These are phyloP conservation scores for Phanerodontia chrysosporium DNA, from an alignment of 768 basidiomycete genomes.

Conservation along the genomic window DNA sequence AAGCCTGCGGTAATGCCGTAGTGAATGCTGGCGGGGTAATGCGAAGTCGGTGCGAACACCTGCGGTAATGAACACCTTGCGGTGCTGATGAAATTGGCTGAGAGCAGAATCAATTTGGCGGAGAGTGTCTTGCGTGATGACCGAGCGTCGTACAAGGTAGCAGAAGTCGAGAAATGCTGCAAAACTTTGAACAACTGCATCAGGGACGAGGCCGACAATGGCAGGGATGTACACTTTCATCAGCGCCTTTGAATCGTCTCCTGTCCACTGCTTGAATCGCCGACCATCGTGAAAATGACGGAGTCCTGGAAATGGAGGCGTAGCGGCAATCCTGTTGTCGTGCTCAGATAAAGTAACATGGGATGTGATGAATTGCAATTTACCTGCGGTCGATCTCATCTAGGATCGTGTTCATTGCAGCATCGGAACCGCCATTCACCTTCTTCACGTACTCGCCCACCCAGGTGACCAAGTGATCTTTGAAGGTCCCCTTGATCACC, in stretches of 20 bases:
- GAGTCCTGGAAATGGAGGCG: slow-evolving; percentile 13
- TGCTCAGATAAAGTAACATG: too few relatives aligned
- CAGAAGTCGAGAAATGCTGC: slow-evolving; percentile 25
- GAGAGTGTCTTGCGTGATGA: slow-evolving; percentile 12
- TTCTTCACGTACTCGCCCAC: slow-evolving; percentile 23
- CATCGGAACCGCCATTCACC: slow-evolving; percentile 9
- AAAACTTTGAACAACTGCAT: slow-evolving; percentile 16
- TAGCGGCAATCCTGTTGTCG: slow-evolving; percentile 22
- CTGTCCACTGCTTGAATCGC: slow-evolving; percentile 20
- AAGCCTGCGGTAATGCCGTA: slow-evolving; percentile 14
- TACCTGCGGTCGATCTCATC: slow-evolving; percentile 30
- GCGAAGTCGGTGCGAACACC: slow-evolving; percentile 13
- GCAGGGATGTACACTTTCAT: slow-evolving; percentile 26
- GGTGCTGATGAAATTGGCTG: slow-evolving; percentile 27
- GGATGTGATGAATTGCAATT: neutral
- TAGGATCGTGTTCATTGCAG: slow-evolving; percentile 9
- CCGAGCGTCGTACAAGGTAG: slow-evolving; percentile 17
- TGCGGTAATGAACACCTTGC: slow-evolving; percentile 18
- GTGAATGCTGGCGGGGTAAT: slow-evolving; percentile 14
- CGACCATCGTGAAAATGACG: slow-evolving; percentile 17
- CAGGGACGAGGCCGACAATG: slow-evolving; percentile 20
- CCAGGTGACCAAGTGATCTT: slow-evolving; percentile 34
- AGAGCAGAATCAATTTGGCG: slow-evolving; percentile 17
- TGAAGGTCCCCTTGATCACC: slow-evolving; percentile 30
- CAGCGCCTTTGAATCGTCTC: slow-evolving; percentile 19